These are phyloP conservation scores for Hyaloperonospora brassicae DNA, from an alignment of 352 stramenopile species.

Conservation along the genomic window DNA sequence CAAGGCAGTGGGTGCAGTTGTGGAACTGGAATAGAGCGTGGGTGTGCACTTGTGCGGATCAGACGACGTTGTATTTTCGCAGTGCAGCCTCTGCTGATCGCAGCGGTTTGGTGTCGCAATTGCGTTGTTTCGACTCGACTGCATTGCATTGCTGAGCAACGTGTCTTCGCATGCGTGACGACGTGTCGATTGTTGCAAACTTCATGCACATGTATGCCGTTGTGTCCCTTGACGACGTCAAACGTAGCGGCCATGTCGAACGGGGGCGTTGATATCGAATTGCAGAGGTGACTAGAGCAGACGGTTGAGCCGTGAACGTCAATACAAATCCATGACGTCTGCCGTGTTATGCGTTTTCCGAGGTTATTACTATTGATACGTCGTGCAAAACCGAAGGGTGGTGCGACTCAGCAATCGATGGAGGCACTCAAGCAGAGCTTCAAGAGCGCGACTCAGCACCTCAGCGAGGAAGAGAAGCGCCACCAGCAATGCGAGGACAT, in stretches of 20 bases:
- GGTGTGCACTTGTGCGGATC: conserved; percentile 12
- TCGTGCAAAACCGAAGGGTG: too few relatives aligned
- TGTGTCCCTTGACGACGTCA: conserved; percentile 8
- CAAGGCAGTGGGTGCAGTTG: conserved; percentile 68
- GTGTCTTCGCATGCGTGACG: conserved; percentile 16
- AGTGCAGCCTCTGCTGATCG: conserved; percentile 16
- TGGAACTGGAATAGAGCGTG: conserved; percentile 79
- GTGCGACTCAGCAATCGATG: conserved; percentile 22
- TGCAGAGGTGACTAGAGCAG: too few relatives aligned
- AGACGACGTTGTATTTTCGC: conserved; percentile 1
- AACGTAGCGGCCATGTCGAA: too few relatives aligned
- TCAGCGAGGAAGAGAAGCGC: conserved; percentile 32
- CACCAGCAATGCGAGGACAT: conserved; percentile 59
- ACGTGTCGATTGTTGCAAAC: conserved; percentile 20
- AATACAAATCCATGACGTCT: too few relatives aligned
- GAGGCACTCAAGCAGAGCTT: conserved; percentile 63
- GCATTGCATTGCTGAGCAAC: conserved; percentile 15
- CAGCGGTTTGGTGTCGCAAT: conserved; percentile 16
- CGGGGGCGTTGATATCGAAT: too few relatives aligned
- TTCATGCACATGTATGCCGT: conserved; percentile 9
- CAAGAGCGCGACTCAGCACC: conserved; percentile 30
- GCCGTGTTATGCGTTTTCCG: too few relatives aligned
- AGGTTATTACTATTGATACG: too few relatives aligned
- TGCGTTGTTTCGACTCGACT: neutral
- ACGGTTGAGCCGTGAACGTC: too few relatives aligned